These are phyloP conservation scores for Arxiozyma bovina DNA, from an alignment of 1,139 yeast species.

Conservation along the genomic window DNA sequence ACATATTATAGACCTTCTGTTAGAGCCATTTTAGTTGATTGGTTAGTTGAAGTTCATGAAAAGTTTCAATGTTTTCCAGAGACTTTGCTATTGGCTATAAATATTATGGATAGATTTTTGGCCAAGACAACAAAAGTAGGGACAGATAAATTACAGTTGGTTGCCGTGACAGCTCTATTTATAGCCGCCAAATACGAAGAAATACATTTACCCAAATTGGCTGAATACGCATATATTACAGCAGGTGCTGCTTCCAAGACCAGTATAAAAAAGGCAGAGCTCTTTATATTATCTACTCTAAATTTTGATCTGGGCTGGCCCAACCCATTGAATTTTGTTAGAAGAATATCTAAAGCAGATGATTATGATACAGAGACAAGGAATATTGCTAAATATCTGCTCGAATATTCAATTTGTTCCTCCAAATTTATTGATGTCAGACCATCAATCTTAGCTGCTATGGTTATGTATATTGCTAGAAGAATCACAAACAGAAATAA, in stretches of 20 bases:
- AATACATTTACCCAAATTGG: conserved; percentile 82
- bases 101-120: conserved; percentile 84
- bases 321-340: conserved; percentile 85
- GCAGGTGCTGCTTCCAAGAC: conserved; percentile 76
- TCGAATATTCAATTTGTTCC: conserved; percentile 80
- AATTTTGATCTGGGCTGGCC: conserved; percentile 82
- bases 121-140: conserved; percentile 69
- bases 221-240: conserved; percentile 83
- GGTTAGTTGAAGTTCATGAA: conserved; percentile 89
- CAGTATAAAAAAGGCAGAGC: conserved; percentile 81
- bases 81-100: conserved; percentile 76
- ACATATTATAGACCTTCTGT: conserved; percentile 57
- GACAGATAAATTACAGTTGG: conserved; percentile 73
- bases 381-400: conserved; percentile 78
- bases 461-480: conserved; percentile 83
- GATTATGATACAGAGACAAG: conserved; percentile 84
- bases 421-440: conserved; percentile 65
- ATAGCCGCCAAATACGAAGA: conserved; percentile 96
- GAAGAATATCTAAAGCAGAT: conserved; percentile 91
- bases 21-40: conserved; percentile 84
- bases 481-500: conserved; percentile 61
- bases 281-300: conserved; percentile 64
- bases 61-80: conserved; percentile 82
- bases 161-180: conserved; percentile 82
- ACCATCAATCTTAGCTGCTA: conserved; percentile 85